Evolutionary conservation across 805 yeast genomes (phyloP), one percentile per base, ranked within the genome.

Genomic region (Blastobotrys attinorum): DNA sequence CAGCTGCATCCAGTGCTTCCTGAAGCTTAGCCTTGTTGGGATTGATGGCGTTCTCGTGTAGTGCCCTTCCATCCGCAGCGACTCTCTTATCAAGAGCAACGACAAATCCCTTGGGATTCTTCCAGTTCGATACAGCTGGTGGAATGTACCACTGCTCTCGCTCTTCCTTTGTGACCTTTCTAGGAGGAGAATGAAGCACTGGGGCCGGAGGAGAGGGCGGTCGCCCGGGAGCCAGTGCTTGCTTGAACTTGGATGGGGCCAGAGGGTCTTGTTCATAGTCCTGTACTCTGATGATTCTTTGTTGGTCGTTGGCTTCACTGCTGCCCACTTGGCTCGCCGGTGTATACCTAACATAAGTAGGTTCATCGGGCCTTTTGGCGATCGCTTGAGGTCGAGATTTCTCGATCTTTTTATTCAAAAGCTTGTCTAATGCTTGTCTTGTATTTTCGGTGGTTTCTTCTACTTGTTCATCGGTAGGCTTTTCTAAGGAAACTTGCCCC

Each of bases 51-150:
- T 59, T 62, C 11, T 61, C 64, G 29, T 59, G 55, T 22, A 56
- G 47, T 0, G 66, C 61, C 2, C 70, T 64, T 0, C 70, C 70
- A 43, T 68, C 72, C 11, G 73, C 72, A 1, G 81, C 81, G 44
- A 85, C 67, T 47, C 97, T 69, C 55, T 83, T 84, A 43, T 88
- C 95, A 33, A 89, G 62, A 0, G 83, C 78, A 37, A 89, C 80
- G 0, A 95, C 79, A 58, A 79, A 86, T 1, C 97, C 97, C 53
- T 84, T 83, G 15, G 89, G 85, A 61, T 92, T 92, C 61, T 88
- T 89, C 97, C 97, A 92, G 60, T 86, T 87, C 1, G 97, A 90
- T 0, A 90, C 76, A 1, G 94, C 86, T 0, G 95, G 80, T 0
- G 97, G 97, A 23, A 92, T 87, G 39, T 73, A 72, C 96, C 97